A percentile compares a stretch with the other conserved stretches of the same genome.
Evolutionary conservation across 2,329 filamentous ascomycete species (phyloP).

Genomic region (Hypoxylon sp.): DNA sequence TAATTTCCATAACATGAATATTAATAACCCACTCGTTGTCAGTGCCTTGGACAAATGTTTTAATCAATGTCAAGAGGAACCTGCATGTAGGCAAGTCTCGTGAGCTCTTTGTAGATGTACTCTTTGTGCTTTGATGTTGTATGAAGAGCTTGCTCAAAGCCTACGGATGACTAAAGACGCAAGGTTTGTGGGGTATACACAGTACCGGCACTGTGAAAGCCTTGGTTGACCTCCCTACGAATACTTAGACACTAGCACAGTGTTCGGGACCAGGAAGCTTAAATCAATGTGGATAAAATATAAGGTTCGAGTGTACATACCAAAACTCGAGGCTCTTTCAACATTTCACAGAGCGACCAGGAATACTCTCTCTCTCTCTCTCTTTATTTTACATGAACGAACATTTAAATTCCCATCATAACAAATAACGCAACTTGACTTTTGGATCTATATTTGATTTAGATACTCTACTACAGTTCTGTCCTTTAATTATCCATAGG

Average conservation of each 20-base stretch:
- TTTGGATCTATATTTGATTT: neutral
- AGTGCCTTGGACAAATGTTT: neutral
- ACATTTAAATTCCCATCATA: neutral
- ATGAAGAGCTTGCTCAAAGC: neutral
- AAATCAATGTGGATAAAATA: constrained; percentile 21
- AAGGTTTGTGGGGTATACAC: neutral
- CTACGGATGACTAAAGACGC: neutral
- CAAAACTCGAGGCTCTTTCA: constrained; percentile 4
- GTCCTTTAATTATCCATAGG: constrained; percentile 10
- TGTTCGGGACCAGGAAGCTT: constrained; percentile 28
- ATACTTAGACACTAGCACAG: neutral
- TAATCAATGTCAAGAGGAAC: neutral
- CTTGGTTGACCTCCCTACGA: neutral
- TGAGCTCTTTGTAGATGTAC: constrained; percentile 9
- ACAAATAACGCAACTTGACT: neutral
- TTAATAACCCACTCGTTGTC: neutral
- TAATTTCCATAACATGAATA: neutral
- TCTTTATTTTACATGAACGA: neutral
- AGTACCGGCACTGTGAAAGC: neutral
- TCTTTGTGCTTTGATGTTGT: neutral
- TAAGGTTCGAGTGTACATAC: constrained; percentile 6
- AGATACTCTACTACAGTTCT: neutral
- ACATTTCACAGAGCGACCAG: neutral
- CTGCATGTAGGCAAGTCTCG: constrained; percentile 2
- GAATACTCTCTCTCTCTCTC: neutral